Conservation (phyloP, 176 grass and related monocot species). For the Cocos nucifera region DNA sequence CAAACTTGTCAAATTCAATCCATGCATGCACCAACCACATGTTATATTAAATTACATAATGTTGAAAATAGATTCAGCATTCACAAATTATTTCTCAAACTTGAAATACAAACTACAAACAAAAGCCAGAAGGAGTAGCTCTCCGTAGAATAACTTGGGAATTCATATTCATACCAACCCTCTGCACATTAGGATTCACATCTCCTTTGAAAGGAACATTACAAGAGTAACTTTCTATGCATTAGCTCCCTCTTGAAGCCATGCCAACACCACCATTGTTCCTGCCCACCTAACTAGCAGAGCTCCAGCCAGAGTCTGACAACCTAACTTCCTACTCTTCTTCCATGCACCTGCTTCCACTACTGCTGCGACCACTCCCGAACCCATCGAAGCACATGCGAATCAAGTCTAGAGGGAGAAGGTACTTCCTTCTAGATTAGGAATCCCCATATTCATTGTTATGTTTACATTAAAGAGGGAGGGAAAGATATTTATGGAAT, state of each 20-base stretch:
- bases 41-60: too few relatives aligned
- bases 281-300: conserved; percentile 14
- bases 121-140: conserved; percentile 1
- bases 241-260: conserved; percentile 1
- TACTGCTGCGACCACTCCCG: conserved; percentile 38
- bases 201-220: conserved; percentile 29
- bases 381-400: conserved; percentile 77
- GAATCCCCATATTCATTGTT: too few relatives aligned
- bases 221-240: conserved; percentile 31
- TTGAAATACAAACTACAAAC: not conserved
- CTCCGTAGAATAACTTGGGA: not conserved
- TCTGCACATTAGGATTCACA: conserved; percentile 25
- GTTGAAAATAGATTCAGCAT: too few relatives aligned
- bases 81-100: too few relatives aligned
- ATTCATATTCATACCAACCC: conserved; percentile 7
- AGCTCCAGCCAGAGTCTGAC: conserved; percentile 33
- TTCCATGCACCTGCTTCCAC: conserved; percentile 31
- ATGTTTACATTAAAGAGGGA: too few relatives aligned
- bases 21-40: too few relatives aligned
- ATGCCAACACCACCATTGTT: conserved; percentile 18
- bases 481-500: too few relatives aligned
- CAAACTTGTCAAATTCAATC: too few relatives aligned
- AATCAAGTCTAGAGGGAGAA: conserved; percentile 37
- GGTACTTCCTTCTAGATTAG: too few relatives aligned
- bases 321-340: conserved; percentile 46